Evolutionary conservation across 805 yeast species (phyloP).

Genomic region (Blastobotrys peoriensis): DNA sequence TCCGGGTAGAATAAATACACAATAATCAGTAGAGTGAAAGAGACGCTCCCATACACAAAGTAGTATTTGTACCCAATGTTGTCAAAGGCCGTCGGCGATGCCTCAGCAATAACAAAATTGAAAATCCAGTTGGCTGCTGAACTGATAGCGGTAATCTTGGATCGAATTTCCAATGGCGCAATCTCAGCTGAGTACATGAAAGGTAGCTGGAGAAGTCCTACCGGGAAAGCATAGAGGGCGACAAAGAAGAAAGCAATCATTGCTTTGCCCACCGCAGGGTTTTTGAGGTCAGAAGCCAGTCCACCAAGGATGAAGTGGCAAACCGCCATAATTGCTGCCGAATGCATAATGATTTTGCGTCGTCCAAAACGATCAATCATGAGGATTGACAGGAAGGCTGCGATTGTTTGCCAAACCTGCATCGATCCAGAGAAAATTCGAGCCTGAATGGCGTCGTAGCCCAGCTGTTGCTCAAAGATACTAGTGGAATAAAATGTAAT

Average conservation of each 20-base stretch:
- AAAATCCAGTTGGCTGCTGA: background rate
- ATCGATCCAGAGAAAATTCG: conserved; percentile 12
- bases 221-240: conserved; percentile 12
- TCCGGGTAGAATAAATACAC: conserved; percentile 66
- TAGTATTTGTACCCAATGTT: conserved; percentile 38
- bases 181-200: conserved; percentile 2
- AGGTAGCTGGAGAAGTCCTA: background rate
- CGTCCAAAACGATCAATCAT: conserved; percentile 60
- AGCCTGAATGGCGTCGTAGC: conserved; percentile 6
- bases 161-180: background rate
- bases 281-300: conserved; percentile 10
- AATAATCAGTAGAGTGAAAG: background rate
- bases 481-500: conserved; percentile 16
- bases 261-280: conserved; percentile 41
- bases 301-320: conserved; percentile 41
- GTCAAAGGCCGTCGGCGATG: conserved; percentile 34
- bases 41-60: conserved; percentile 26
- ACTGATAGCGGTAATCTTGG: background rate
- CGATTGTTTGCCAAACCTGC: conserved; percentile 12
- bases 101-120: conserved; percentile 5
- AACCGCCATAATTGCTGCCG: conserved; percentile 56
- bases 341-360: conserved; percentile 52
- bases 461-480: conserved; percentile 13
- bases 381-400: conserved; percentile 46
- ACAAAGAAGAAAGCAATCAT: conserved; percentile 44